Percentiles rank a stretch among this genome's conserved stretches.
phyloP scores from a whole-genome alignment of 768 basidiomycete species.

The Suillus subalutaceus region DNA sequence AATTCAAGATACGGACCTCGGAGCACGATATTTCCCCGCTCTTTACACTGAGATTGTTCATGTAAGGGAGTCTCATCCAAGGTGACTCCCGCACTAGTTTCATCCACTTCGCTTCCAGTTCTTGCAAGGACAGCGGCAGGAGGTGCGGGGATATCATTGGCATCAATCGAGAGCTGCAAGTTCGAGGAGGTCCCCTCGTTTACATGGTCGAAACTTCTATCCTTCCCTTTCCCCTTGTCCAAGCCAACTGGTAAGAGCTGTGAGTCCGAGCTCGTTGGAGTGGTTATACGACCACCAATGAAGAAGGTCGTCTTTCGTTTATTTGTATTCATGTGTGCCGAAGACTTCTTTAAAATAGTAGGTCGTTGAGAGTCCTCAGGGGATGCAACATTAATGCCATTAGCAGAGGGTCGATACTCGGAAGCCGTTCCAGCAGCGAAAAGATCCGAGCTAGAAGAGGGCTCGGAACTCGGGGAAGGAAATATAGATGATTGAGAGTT shows the following conservation, averaged over 20 bases:
- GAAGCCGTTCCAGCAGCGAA: conserved; percentile 18
- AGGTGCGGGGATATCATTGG: conserved; percentile 45
- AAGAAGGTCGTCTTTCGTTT: conserved; percentile 3
- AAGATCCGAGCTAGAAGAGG: conserved; percentile 30
- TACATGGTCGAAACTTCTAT: conserved; percentile 25
- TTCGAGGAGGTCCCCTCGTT: conserved; percentile 4
- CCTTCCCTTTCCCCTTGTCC: conserved; percentile 29
- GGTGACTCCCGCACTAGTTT: conserved; percentile 67
- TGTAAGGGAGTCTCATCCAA: conserved; percentile 25
- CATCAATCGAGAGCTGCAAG: background rate
- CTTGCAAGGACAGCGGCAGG: conserved; percentile 71
- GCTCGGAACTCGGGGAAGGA: background rate
- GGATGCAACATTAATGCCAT: conserved; percentile 10
- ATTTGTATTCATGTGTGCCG: background rate
- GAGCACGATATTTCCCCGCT: conserved; percentile 63
- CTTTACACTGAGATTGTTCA: conserved; percentile 21
- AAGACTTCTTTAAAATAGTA: conserved; percentile 26
- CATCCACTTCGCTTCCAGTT: conserved; percentile 54
- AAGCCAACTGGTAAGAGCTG: conserved; percentile 4
- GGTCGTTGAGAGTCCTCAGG: conserved; percentile 20
- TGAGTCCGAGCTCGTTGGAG: background rate
- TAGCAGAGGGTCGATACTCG: conserved; percentile 13
- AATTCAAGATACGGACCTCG: conserved; percentile 56
- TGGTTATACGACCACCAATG: background rate
- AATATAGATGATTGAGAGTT: background rate